phyloP scores from a whole-genome alignment of 2,329 filamentous ascomycete genomes.

The Sporothrix euskadiensis region DNA sequence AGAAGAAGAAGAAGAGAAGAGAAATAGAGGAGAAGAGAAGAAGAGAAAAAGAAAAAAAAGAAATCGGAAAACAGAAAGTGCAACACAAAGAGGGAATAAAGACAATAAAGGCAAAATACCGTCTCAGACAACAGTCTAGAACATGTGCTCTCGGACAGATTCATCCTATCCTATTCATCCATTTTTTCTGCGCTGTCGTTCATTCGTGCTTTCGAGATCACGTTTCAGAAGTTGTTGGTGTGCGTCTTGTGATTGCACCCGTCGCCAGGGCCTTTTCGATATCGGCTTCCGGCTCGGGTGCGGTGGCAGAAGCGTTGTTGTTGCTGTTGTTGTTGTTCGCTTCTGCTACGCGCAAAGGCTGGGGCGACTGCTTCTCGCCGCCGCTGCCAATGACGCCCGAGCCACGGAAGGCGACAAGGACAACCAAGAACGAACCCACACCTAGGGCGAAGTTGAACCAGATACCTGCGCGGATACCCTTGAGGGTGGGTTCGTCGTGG shows the following conservation, averaged over 20 bases:
- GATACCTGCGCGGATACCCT: slow-evolving; percentile 51
- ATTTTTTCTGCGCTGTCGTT: not conserved
- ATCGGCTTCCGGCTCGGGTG: not conserved
- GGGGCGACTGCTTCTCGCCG: not conserved
- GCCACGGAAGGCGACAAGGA: slow-evolving; percentile 52
- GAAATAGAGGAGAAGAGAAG: not conserved
- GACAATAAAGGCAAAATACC: not conserved
- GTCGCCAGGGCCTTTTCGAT: slow-evolving; percentile 4
- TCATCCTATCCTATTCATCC: not conserved
- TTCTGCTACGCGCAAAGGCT: not conserved
- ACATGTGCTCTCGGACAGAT: not conserved
- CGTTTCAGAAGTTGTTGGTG: not conserved
- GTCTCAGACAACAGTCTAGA: not conserved
- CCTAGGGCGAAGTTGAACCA: slow-evolving; percentile 57
- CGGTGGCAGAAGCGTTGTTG: not conserved
- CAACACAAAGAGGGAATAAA: not conserved
- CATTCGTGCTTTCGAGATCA: not conserved
- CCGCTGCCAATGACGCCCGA: slow-evolving; percentile 52
- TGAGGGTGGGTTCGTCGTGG: slow-evolving; percentile 51
- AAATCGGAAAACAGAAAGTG: not conserved
- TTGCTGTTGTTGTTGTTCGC: not conserved
- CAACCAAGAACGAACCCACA: slow-evolving; percentile 46
- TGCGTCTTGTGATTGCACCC: not conserved
- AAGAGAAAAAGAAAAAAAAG: not conserved
- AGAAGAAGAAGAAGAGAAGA: not conserved